Conservation (phyloP, 495 filamentous ascomycete genomes). For the Podospora anserina region DNA sequence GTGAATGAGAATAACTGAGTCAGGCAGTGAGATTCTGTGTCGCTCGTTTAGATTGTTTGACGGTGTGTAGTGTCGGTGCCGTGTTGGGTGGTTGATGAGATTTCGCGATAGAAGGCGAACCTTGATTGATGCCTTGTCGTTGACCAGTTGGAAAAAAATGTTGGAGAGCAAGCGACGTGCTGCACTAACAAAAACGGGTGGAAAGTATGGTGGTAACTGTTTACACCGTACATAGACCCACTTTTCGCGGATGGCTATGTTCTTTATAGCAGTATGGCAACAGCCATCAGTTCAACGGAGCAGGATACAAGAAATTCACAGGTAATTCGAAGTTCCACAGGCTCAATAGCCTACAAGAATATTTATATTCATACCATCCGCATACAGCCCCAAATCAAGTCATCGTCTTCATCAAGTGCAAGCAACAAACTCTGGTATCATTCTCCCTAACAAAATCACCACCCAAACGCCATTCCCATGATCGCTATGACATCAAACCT, state of each 20-base stretch:
- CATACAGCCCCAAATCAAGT: too few relatives aligned
- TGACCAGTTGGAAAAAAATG: not conserved
- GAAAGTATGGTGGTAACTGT: not conserved
- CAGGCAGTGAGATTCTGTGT: not conserved
- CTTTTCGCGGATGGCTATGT: not conserved
- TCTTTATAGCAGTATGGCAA: too few relatives aligned
- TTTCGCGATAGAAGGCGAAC: not conserved
- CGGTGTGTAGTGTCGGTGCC: not conserved
- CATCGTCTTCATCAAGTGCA: not conserved
- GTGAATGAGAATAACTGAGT: not conserved
- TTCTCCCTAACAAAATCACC: conserved; percentile 11
- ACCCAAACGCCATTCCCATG: conserved; percentile 8
- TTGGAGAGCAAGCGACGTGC: not conserved
- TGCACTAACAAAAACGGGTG: conserved; percentile 4
- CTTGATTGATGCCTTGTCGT: not conserved
- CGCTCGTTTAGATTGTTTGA: not conserved
- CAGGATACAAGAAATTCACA: too few relatives aligned
- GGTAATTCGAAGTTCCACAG: too few relatives aligned
- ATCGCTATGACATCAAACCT: not conserved
- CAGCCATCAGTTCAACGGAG: too few relatives aligned
- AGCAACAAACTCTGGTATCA: conserved; percentile 20
- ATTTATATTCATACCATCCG: too few relatives aligned
- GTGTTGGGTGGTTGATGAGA: conserved; percentile 1
- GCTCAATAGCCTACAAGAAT: too few relatives aligned
- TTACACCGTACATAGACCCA: not conserved